Conservation (phyloP, 2,329 filamentous ascomycete genomes). For the Nigrospora osmanthi region DNA sequence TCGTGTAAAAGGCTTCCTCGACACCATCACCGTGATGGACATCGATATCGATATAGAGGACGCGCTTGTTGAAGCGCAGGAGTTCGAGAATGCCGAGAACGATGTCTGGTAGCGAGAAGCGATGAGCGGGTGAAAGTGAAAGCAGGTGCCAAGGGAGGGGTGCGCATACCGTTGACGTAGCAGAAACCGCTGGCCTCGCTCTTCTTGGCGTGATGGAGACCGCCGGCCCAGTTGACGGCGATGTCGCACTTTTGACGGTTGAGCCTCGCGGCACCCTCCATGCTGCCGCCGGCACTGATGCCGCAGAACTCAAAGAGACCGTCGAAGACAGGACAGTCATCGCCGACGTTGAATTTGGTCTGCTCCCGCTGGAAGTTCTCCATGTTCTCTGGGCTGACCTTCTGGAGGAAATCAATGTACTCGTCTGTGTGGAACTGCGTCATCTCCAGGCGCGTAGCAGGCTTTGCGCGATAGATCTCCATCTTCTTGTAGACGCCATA, state of each 20-base stretch:
- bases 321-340: conserved; percentile 96
- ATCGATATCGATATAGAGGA: conserved; percentile 97
- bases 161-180: conserved; percentile 79
- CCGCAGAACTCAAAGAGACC: conserved; percentile 96
- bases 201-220: conserved; percentile 96
- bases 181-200: conserved; percentile 95
- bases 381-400: conserved; percentile 98
- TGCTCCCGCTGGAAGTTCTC: conserved; percentile 88
- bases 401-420: conserved; percentile 90
- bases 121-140: not conserved
- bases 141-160: not conserved
- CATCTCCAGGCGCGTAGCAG: conserved; percentile 83
- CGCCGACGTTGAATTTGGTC: conserved; percentile 87
- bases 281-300: conserved; percentile 86
- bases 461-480: conserved; percentile 87
- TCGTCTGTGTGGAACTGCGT: conserved; percentile 90
- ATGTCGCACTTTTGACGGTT: conserved; percentile 92
- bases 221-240: conserved; percentile 96
- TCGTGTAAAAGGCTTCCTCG: conserved; percentile 88
- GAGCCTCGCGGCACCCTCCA: conserved; percentile 86
- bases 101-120: conserved; percentile 63
- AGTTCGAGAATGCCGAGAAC: conserved; percentile 92
- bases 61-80: conserved; percentile 80
- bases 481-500: conserved; percentile 95
- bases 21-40: conserved; percentile 92